Conservation (phyloP, 352 stramenopile species). For the Pythium aristosporum region DNA sequence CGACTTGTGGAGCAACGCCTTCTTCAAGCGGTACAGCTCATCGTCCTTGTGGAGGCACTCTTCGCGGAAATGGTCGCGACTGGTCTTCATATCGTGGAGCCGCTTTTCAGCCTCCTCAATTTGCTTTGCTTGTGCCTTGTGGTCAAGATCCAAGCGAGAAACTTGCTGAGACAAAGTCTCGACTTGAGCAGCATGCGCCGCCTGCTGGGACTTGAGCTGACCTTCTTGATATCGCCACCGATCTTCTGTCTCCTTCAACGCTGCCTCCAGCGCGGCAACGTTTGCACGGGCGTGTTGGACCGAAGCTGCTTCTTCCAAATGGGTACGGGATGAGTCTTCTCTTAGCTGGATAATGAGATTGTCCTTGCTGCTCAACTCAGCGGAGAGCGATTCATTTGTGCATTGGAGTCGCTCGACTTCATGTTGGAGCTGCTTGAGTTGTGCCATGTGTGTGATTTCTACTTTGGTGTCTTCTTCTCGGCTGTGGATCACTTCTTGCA, state of each 20-base stretch:
- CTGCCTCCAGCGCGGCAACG: background rate
- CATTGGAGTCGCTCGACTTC: background rate
- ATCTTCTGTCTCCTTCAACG: slow-evolving; percentile 27
- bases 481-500: background rate
- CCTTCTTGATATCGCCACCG: background rate
- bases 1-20: slow-evolving; percentile 34
- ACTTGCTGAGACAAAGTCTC: slow-evolving; percentile 7
- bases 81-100: slow-evolving; percentile 41
- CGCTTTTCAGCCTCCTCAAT: slow-evolving; percentile 44
- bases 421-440: background rate
- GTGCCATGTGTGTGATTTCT: background rate
- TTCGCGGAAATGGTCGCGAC: slow-evolving; percentile 46
- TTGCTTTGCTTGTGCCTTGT: slow-evolving; percentile 15
- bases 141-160: background rate
- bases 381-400: background rate
- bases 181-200: background rate
- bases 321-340: background rate
- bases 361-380: background rate
- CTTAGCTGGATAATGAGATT: background rate
- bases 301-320: background rate
- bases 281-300: slow-evolving; percentile 8
- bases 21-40: slow-evolving; percentile 51
- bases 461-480: background rate
- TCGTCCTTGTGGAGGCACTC: slow-evolving; percentile 52
- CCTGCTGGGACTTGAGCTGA: background rate